Percentiles rank a stretch among this genome's conserved stretches.
These are phyloP conservation scores for Mortierella hygrophila DNA, from an alignment of 192 early-diverging fungal genomes.

Conservation along the genomic window DNA sequence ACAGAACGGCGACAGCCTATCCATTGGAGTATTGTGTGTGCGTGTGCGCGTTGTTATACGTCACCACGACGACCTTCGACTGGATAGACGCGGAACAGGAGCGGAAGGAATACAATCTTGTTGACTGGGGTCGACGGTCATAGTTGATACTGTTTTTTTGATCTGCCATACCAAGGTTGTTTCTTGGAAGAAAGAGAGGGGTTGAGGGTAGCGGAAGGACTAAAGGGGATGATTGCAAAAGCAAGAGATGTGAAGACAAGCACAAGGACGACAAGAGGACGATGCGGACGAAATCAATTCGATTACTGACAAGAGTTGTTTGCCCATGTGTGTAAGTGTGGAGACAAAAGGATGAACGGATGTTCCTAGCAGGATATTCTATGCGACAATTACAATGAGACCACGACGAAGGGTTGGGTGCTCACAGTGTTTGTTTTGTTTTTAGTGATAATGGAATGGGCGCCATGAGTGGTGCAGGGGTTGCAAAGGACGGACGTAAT, in stretches of 20 bases:
- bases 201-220: neutral
- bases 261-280: neutral
- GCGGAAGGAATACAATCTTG: neutral
- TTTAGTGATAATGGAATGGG: neutral
- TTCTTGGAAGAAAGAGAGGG: neutral
- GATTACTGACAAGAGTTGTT: neutral
- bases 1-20: neutral
- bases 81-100: neutral
- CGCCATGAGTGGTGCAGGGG: neutral
- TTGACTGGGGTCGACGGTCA: neutral
- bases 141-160: neutral
- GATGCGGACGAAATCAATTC: neutral
- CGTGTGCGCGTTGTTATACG: neutral
- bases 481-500: neutral
- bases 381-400: neutral
- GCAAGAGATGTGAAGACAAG: neutral
- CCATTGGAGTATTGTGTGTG: neutral
- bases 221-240: neutral
- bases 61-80: neutral
- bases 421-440: neutral
- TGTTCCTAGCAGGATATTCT: neutral
- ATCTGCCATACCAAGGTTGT: neutral
- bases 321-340: neutral
- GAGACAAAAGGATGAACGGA: neutral
- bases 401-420: neutral